Conservation (phyloP, 2,329 filamentous ascomycete genomes). For the Trichoderma sp. region DNA sequence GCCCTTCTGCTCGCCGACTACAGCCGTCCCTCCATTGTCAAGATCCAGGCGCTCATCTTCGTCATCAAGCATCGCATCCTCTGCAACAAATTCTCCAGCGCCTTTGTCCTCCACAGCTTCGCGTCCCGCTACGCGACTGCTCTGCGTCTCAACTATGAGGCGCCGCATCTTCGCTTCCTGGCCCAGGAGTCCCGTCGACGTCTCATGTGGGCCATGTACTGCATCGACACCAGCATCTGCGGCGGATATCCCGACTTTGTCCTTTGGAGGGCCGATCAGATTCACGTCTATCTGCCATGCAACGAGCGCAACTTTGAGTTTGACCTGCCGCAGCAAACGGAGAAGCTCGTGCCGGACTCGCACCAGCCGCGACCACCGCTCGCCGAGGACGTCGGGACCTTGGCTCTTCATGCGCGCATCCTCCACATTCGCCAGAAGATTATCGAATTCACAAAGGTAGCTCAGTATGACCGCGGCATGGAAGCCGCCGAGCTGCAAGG, state of each 20-base stretch:
- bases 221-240: conserved; percentile 42
- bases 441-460: conserved; percentile 51
- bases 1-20: conserved; percentile 51
- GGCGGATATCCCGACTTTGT: conserved; percentile 45
- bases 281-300: conserved; percentile 43
- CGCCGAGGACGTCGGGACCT: conserved; percentile 53
- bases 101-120: conserved; percentile 44
- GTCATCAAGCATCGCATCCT: conserved; percentile 46
- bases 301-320: conserved; percentile 52
- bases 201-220: conserved; percentile 45
- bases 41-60: conserved; percentile 48
- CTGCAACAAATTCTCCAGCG: conserved; percentile 42
- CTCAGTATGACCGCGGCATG: conserved; percentile 36
- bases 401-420: conserved; percentile 56
- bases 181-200: conserved; percentile 43
- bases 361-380: conserved; percentile 40
- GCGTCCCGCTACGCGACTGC: conserved; percentile 44
- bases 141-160: conserved; percentile 43
- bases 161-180: conserved; percentile 39
- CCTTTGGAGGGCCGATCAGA: conserved; percentile 41
- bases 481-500: conserved; percentile 43
- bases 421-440: conserved; percentile 54
- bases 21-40: conserved; percentile 55
- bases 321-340: conserved; percentile 54
- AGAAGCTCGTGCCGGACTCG: conserved; percentile 47